Percentiles rank a stretch among this genome's conserved stretches.
These are phyloP conservation scores for Tetrahymena elliotti DNA, from an alignment of 73 alveolate genomes.

Conservation along the genomic window DNA sequence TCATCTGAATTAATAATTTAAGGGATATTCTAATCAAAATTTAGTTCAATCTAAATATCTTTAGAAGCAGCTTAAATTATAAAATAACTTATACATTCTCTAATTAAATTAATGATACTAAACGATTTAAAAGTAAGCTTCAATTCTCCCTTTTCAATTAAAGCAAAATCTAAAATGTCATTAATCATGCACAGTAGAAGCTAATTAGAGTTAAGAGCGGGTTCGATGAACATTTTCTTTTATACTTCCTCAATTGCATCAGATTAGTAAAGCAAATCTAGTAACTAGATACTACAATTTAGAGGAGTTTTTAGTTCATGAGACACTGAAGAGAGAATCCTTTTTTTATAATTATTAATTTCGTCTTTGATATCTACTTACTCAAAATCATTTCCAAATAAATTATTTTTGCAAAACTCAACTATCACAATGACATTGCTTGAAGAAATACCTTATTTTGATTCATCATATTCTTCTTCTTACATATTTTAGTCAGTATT, in stretches of 20 bases:
- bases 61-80: neutral
- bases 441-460: neutral
- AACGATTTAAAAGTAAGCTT: neutral
- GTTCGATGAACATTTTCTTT: neutral
- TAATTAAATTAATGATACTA: neutral
- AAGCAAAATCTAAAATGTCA: neutral
- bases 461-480: neutral
- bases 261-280: neutral
- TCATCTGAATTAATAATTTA: neutral
- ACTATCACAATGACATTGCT: neutral
- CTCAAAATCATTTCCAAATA: neutral
- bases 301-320: neutral
- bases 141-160: neutral
- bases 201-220: neutral
- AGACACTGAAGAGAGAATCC: neutral
- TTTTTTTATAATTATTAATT: neutral
- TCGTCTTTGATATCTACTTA: neutral
- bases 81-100: neutral
- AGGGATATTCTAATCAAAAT: neutral
- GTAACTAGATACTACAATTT: neutral
- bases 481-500: neutral
- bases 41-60: neutral
- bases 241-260: neutral
- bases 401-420: neutral
- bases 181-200: neutral